Evolutionary conservation across 495 filamentous ascomycete species (phyloP).

Genomic region (Collariella sp.): DNA sequence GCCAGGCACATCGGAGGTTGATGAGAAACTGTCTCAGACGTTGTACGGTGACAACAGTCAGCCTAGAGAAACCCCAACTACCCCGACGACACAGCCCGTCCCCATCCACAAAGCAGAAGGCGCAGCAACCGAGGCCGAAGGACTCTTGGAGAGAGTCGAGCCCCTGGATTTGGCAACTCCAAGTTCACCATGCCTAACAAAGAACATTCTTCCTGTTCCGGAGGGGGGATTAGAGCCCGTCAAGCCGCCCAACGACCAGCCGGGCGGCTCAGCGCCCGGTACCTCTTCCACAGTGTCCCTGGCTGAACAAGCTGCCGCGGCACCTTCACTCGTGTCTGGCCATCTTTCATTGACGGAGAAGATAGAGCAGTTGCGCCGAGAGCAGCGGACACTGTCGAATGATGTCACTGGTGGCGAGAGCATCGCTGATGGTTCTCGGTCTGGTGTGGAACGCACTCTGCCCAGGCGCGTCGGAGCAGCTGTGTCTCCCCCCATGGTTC

Average conservation of each 20-base stretch:
- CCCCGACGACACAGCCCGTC: constrained; percentile 18
- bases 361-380: constrained; percentile 41
- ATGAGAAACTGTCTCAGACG: constrained; percentile 22
- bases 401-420: constrained; percentile 16
- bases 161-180: constrained; percentile 67
- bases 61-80: constrained; percentile 16
- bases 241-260: constrained; percentile 7
- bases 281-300: not conserved
- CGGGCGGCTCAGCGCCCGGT: not conserved
- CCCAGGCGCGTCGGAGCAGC: constrained; percentile 32
- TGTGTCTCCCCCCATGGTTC: constrained; percentile 56
- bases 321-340: not conserved
- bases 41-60: constrained; percentile 10
- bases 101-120: constrained; percentile 15
- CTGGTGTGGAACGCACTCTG: constrained; percentile 31
- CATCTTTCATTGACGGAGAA: constrained; percentile 39
- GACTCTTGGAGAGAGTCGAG: constrained; percentile 47
- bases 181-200: constrained; percentile 17
- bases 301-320: not conserved
- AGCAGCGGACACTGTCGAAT: constrained; percentile 29
- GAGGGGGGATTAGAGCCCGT: constrained; percentile 1
- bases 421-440: constrained; percentile 7
- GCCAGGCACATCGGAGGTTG: constrained; percentile 19
- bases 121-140: constrained; percentile 10
- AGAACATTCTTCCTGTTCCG: constrained; percentile 9